phyloP scores from a whole-genome alignment of 2,329 filamentous ascomycete species.

The Hymenoscyphus linearis region DNA sequence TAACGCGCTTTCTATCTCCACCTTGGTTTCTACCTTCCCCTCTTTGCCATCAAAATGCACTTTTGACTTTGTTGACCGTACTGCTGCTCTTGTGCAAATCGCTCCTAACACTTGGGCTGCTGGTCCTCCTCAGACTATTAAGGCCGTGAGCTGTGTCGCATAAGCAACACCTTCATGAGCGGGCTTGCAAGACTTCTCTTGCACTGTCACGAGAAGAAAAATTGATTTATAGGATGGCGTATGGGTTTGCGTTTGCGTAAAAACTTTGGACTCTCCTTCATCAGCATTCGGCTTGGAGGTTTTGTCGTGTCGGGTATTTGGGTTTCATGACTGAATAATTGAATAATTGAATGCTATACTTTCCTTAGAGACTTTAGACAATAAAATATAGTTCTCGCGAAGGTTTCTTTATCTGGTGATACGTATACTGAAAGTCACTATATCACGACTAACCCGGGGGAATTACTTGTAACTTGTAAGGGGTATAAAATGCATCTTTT shows the following conservation, averaged over 20 bases:
- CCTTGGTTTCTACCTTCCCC: conserved; percentile 17
- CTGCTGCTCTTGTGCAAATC: conserved; percentile 12
- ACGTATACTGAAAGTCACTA: too few species aligned
- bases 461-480: too few species aligned
- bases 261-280: neutral
- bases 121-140: conserved; percentile 26
- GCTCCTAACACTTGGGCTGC: conserved; percentile 20
- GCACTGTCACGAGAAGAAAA: neutral
- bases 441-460: too few species aligned
- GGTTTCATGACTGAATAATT: neutral
- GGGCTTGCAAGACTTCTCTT: neutral
- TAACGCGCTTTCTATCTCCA: conserved; percentile 26
- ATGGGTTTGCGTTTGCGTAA: neutral
- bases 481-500: too few species aligned
- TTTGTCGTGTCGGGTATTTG: neutral
- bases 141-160: conserved; percentile 17
- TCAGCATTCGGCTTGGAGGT: neutral
- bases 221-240: neutral
- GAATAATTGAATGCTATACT: neutral
- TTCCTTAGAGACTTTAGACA: neutral
- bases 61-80: conserved; percentile 18
- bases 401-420: too few species aligned
- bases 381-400: neutral
- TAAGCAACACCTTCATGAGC: conserved; percentile 37
- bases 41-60: conserved; percentile 18